These are phyloP conservation scores for Acacia pycnantha DNA, from an alignment of 331 rosid genomes.

Conservation along the genomic window DNA sequence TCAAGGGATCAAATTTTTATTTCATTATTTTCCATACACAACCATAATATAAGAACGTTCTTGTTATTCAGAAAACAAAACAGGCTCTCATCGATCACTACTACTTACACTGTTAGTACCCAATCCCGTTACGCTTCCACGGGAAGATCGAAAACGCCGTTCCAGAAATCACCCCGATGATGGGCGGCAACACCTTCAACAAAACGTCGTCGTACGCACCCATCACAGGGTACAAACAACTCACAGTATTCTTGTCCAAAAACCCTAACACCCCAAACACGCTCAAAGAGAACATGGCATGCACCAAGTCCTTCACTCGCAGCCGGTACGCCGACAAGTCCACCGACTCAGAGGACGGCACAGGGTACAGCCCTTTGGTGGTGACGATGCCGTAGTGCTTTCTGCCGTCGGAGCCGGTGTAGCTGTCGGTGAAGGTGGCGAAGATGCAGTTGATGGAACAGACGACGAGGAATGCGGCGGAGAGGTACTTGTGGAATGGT, in stretches of 20 bases:
- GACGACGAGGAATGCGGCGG: slow-evolving; percentile 31
- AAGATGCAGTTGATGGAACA: slow-evolving; percentile 63
- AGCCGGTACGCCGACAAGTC: not conserved
- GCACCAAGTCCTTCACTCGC: not conserved
- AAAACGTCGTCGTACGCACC: not conserved
- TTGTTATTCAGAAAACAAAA: not conserved
- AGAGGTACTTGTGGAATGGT: slow-evolving; percentile 48
- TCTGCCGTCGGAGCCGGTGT: slow-evolving; percentile 53
- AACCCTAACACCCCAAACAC: not conserved
- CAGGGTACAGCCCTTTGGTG: not conserved
- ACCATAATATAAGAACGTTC: not conserved
- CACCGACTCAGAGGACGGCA: not conserved
- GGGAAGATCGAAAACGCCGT: not conserved
- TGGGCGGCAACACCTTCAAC: not conserved
- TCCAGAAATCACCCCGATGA: not conserved
- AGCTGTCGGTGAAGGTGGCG: slow-evolving; percentile 80
- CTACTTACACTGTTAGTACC: not conserved
- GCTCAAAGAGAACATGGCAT: not conserved
- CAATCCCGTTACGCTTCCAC: not conserved
- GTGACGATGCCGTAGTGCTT: slow-evolving; percentile 69
- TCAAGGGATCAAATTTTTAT: not conserved
- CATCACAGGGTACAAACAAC: not conserved
- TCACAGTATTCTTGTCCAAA: not conserved
- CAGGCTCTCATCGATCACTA: not conserved
- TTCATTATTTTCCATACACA: not conserved